Conservation (phyloP, 2,329 filamentous ascomycete genomes). For the Emmonsiellopsis sp. region DNA sequence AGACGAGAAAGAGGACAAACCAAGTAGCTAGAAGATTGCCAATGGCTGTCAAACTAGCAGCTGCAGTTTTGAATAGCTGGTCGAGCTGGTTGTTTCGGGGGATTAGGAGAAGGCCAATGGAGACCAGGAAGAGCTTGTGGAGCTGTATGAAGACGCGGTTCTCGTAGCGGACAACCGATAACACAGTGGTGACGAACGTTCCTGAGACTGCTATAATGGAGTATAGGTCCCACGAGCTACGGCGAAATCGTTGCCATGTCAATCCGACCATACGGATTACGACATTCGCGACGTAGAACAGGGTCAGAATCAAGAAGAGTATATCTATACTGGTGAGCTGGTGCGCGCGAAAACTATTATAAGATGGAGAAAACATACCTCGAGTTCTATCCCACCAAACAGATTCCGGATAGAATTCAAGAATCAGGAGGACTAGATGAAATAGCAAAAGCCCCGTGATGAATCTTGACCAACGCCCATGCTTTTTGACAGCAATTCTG, state of each 20-base stretch:
- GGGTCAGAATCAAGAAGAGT: slow-evolving; percentile 70
- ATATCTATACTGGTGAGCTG: slow-evolving; percentile 40
- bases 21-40: slow-evolving; percentile 89
- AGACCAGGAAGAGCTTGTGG: slow-evolving; percentile 90
- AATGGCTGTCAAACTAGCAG: slow-evolving; percentile 83
- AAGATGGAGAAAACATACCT: slow-evolving; percentile 29
- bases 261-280: slow-evolving; percentile 76
- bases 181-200: slow-evolving; percentile 70
- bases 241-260: slow-evolving; percentile 83
- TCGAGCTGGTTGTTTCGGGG: slow-evolving; percentile 94
- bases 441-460: slow-evolving; percentile 72
- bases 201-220: slow-evolving; percentile 71
- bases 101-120: slow-evolving; percentile 81
- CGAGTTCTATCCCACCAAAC: slow-evolving; percentile 60
- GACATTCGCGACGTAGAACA: slow-evolving; percentile 77
- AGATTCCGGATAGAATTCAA: slow-evolving; percentile 76
- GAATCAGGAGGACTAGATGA: slow-evolving; percentile 71
- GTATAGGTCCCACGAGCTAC: slow-evolving; percentile 93
- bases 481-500: slow-evolving; percentile 85
- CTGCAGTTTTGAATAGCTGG: slow-evolving; percentile 96
- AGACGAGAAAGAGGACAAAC: slow-evolving; percentile 94
- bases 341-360: neutral
- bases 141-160: slow-evolving; percentile 62
- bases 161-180: slow-evolving; percentile 55
- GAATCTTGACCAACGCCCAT: slow-evolving; percentile 78